Evolutionary conservation across 306 rosid genomes (phyloP).

Genomic region (Inga oerstediana): DNA sequence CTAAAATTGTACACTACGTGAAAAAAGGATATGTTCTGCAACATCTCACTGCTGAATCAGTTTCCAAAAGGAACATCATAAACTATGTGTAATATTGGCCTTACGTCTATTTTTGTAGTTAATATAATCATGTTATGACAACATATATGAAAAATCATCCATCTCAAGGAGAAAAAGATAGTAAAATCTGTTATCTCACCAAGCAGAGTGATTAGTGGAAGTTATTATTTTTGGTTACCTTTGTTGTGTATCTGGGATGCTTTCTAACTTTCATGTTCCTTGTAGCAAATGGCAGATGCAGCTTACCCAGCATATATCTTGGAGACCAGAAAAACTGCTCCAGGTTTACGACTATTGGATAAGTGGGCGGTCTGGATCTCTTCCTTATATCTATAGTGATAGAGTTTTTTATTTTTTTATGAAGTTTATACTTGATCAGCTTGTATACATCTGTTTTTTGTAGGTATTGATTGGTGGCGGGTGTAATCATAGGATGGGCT

Average conservation of each 20-base stretch:
- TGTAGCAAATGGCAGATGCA: constrained; percentile 85
- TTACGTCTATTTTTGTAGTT: not conserved
- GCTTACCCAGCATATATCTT: constrained; percentile 76
- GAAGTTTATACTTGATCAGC: constrained; percentile 10
- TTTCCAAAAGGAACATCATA: not conserved
- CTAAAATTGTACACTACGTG: not conserved
- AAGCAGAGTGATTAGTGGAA: not conserved
- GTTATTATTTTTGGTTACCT: not conserved
- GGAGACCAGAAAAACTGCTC: constrained; percentile 96
- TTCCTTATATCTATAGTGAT: constrained; percentile 31
- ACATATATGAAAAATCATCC: constrained; percentile 7
- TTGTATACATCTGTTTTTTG: constrained; percentile 8
- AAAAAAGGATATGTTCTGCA: not conserved
- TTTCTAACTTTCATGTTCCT: constrained; percentile 31
- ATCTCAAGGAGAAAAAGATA: constrained; percentile 2
- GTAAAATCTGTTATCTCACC: constrained; percentile 4
- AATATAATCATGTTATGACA: not conserved
- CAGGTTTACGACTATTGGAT: constrained; percentile 87
- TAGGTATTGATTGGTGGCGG: constrained; percentile 94
- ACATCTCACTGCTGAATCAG: not conserved
- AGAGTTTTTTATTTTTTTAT: not conserved
- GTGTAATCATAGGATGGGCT: constrained; percentile 86
- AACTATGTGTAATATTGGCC: not conserved
- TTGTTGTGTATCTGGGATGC: constrained; percentile 6
- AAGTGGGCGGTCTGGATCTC: constrained; percentile 87